Base-by-base conservation (phyloP, 345 rosid species). In the Rhodamnia rubescens region DNA sequence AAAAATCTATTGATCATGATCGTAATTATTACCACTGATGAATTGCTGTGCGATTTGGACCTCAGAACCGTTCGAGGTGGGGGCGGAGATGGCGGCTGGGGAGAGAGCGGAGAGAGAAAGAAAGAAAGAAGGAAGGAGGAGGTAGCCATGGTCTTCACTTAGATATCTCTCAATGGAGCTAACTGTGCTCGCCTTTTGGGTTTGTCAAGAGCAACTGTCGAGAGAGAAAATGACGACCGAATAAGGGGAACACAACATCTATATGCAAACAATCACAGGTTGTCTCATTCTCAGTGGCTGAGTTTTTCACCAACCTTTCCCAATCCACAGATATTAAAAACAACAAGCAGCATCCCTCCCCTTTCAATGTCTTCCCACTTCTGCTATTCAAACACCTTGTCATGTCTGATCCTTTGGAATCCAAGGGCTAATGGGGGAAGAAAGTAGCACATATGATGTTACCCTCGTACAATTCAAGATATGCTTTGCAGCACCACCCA, bases 391-490 rank as follows among this genome's bases (percentile, higher is more conserved):
- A 56, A 56, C 59, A 56, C 59, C 27, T 56, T 22, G 59, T 56
- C 59, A 9, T 24, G 27, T 56, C 27, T 56, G 13, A 56, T 56
- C 22, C 59, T 56, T 24, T 56, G 22, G 11, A 56, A 56, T 56
- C 12, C 13, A 22, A 56, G 59, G 59, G 59, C n/a, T 56, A 53
- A 21, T 42, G 57, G 50, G 75, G 27, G 24, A 14, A 27, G 29
- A 18, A 16, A 64, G 21, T 74, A 18, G 44, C 59, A 36, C 21
- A 74, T 47, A 42, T 20, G 54, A 57, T 27, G 86, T 85, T 89
- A 92, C 98, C 96, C 18, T 53, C 21, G 83, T 89, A 85, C 21
- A 32, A 50, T 6, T 96, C 94, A 80, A 94, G 90, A 88, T 89
- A 94, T 51, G 99, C 93, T 85, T 54, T 86, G 47, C 88, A 86